phyloP scores from a whole-genome alignment of 2,329 filamentous ascomycete genomes.

The Xylaria sp. region DNA sequence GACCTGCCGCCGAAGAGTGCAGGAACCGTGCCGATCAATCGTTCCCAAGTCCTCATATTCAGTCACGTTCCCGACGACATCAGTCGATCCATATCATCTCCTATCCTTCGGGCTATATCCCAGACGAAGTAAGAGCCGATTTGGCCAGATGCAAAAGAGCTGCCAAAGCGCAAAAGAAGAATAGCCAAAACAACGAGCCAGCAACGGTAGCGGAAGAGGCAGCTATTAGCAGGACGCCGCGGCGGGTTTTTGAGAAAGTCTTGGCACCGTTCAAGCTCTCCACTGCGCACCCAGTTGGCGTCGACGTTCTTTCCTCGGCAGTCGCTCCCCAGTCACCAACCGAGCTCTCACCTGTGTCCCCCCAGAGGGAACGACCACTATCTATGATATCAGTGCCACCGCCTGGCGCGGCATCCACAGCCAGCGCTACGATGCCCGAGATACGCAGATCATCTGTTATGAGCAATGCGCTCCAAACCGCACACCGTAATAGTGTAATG shows the following conservation, averaged over 20 bases:
- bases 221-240: slow-evolving; percentile 47
- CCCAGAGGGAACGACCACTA: slow-evolving; percentile 36
- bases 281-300: slow-evolving; percentile 41
- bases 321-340: slow-evolving; percentile 35
- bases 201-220: slow-evolving; percentile 21
- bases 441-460: slow-evolving; percentile 44
- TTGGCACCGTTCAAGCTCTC: slow-evolving; percentile 48
- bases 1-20: slow-evolving; percentile 43
- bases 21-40: slow-evolving; percentile 40
- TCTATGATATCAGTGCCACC: slow-evolving; percentile 46
- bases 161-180: slow-evolving; percentile 40
- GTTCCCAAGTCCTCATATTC: slow-evolving; percentile 58
- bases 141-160: slow-evolving; percentile 45
- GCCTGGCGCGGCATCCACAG: slow-evolving; percentile 40
- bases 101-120: slow-evolving; percentile 57
- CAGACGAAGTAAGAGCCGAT: slow-evolving; percentile 56
- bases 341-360: slow-evolving; percentile 32
- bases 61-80: slow-evolving; percentile 60
- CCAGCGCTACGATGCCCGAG: slow-evolving; percentile 47
- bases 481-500: slow-evolving; percentile 62
- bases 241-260: slow-evolving; percentile 51
- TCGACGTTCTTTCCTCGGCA: slow-evolving; percentile 35
- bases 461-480: slow-evolving; percentile 44
- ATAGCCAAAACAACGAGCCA: slow-evolving; percentile 38
- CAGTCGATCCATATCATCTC: slow-evolving; percentile 65